Evolutionary conservation across 108 stramenopile species (phyloP), one percentile per base, ranked within the genome.

Genomic region (Cyclotella kingstonii): DNA sequence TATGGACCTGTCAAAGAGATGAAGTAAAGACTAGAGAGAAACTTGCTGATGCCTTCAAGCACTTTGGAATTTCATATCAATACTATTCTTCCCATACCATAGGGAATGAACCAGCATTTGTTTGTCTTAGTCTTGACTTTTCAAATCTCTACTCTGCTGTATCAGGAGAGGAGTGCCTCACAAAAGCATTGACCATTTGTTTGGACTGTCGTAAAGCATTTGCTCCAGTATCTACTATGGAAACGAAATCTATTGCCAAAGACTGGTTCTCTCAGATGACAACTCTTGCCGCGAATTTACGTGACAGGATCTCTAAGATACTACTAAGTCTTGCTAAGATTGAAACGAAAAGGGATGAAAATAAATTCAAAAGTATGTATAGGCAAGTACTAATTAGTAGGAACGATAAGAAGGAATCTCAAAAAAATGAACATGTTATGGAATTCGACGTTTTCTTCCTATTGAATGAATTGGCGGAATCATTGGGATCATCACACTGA

Each of bases 1-100:
- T 93, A 1, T 93, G 88, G 88, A 89, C 88, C 10, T 87, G 88
- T 56, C 88, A 93, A 68, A 66, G 83, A 0, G 81, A 89, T 52
- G 88, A 93, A 54, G 23, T 60, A 7, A 86, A 86, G 50, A 90
- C 91, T 3, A 58, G 88, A 50, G 85, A 89, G 42, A 93, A 90
- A 59, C 56, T 93, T 23, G 77, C 88, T 6, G 67, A 74, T 7
- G 85, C 91, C 17, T 89, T 93, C 54, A 40, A 66, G 10, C 84
- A 89, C 62, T 89, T 77, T 59, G 73, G 73, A 52, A 31, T 58
- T 4, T 86, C 91, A 10, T 81, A 89, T 61, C 56, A 58, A n/a
- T 93, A 84, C 34, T 93, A 84, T 35, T 76, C 61, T 14, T 58
- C 41, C 27, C 26, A 77, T 17, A 27, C 76, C 0, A 18, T 43